Evolutionary conservation across 306 rosid species (phyloP).

Genomic region (Geum urbanum): DNA sequence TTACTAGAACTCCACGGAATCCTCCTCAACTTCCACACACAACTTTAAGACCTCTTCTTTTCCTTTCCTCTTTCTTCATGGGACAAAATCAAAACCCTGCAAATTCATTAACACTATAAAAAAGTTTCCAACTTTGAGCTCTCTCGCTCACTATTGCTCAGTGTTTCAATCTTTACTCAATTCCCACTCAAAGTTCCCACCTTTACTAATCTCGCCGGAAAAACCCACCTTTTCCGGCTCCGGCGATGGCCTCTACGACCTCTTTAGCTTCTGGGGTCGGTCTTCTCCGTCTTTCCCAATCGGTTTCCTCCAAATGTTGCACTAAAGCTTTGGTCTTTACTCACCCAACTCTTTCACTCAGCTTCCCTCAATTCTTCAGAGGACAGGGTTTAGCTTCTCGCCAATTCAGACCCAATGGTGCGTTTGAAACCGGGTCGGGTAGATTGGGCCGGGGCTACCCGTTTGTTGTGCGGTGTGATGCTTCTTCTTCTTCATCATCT

Average conservation of each 20-base stretch:
- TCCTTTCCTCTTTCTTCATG: background rate
- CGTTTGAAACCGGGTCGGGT: constrained; percentile 36
- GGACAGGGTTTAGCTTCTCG: constrained; percentile 27
- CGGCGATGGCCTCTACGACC: constrained; percentile 49
- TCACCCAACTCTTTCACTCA: constrained; percentile 37
- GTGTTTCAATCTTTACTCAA: constrained; percentile 10
- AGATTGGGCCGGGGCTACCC: constrained; percentile 29
- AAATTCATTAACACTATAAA: too few species aligned
- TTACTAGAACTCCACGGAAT: background rate
- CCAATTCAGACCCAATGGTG: constrained; percentile 29
- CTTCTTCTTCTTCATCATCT: constrained; percentile 46
- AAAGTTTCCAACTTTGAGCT: background rate
- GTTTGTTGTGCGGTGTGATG: constrained; percentile 51
- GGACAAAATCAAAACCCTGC: too few species aligned
- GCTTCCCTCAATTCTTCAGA: constrained; percentile 33
- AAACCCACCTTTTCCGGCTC: background rate
- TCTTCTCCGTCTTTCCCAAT: constrained; percentile 33
- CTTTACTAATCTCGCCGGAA: background rate
- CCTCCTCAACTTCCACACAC: background rate
- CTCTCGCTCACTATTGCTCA: background rate
- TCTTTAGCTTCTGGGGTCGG: constrained; percentile 41
- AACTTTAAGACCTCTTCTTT: background rate
- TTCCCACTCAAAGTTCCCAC: constrained; percentile 27
- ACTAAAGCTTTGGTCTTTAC: constrained; percentile 30
- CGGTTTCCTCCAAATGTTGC: constrained; percentile 39